phyloP scores from a whole-genome alignment of 1,139 yeast genomes.

The Lizanozyma gosingica region DNA sequence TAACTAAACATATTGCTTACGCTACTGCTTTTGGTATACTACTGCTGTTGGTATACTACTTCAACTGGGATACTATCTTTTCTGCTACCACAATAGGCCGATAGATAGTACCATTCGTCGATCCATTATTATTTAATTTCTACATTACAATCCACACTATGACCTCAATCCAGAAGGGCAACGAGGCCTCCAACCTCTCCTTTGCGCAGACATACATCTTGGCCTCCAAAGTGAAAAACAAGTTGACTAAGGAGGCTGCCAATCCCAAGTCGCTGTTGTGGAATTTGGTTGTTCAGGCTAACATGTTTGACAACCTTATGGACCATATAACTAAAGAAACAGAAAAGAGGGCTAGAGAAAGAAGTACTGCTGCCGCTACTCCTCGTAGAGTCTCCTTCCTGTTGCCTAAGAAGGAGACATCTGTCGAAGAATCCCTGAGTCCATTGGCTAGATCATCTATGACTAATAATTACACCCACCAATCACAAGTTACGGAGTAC shows the following conservation, averaged over 20 bases:
- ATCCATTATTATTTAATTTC: too few relatives aligned
- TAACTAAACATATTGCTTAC: too few relatives aligned
- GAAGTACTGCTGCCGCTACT: background rate
- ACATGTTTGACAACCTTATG: conserved; percentile 62
- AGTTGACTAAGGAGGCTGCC: conserved; percentile 59
- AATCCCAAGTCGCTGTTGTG: conserved; percentile 54
- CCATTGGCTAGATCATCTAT: conserved; percentile 4
- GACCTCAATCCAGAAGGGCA: too few relatives aligned
- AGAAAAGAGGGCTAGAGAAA: conserved; percentile 16
- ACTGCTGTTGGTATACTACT: too few relatives aligned
- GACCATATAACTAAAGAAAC: conserved; percentile 36
- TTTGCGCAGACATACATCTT: conserved; percentile 54
- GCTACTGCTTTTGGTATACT: too few relatives aligned
- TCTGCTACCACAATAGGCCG: too few relatives aligned
- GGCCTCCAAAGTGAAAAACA: conserved; percentile 61
- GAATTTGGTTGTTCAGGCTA: conserved; percentile 65
- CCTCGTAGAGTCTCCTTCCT: conserved; percentile 4
- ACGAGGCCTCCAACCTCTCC: conserved; percentile 10
- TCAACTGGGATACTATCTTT: too few relatives aligned
- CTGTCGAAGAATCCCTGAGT: background rate
- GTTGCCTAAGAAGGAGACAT: conserved; percentile 3
- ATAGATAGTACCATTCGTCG: too few relatives aligned
- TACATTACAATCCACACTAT: too few relatives aligned
- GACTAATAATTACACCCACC: conserved; percentile 12
- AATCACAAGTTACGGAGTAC: conserved; percentile 18